Percentiles rank a stretch among this genome's conserved stretches.
phyloP scores from a whole-genome alignment of 208 protist genomes.

The Acanthamoeba rhysodes region DNA sequence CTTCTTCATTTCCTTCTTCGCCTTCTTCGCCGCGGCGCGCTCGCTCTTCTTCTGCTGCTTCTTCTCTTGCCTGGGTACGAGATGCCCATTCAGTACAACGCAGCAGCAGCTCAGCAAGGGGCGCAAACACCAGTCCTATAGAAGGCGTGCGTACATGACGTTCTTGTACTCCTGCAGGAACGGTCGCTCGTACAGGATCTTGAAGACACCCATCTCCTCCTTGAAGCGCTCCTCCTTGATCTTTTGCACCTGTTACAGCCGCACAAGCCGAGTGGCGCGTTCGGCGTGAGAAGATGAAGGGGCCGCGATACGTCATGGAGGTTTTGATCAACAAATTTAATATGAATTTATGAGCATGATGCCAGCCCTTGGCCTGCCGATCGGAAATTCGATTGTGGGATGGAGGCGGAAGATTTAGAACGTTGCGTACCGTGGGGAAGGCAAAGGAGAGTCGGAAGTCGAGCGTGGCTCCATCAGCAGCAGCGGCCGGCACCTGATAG shows the following conservation, averaged over 20 bases:
- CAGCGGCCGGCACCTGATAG: not conserved
- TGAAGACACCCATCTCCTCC: constrained; percentile 71
- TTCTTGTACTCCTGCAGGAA: constrained; percentile 51
- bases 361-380: not conserved
- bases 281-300: not conserved
- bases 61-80: not conserved
- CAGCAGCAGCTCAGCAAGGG: no score
- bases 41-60: not conserved
- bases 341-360: not conserved
- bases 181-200: constrained; percentile 53
- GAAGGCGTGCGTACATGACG: not conserved
- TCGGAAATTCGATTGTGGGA: not conserved
- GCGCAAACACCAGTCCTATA: not conserved
- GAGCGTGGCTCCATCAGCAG: not conserved
- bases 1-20: constrained; percentile 49
- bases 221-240: constrained; percentile 57
- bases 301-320: not conserved
- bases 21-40: not conserved
- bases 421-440: not conserved
- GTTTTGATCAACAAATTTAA: not conserved
- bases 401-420: not conserved
- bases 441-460: constrained; percentile 13
- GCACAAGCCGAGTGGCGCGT: not conserved
- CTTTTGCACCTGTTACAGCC: not conserved
- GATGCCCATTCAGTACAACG: not conserved